Conservation (phyloP, 495 filamentous ascomycete species). For the Annulohypoxylon nitens region DNA sequence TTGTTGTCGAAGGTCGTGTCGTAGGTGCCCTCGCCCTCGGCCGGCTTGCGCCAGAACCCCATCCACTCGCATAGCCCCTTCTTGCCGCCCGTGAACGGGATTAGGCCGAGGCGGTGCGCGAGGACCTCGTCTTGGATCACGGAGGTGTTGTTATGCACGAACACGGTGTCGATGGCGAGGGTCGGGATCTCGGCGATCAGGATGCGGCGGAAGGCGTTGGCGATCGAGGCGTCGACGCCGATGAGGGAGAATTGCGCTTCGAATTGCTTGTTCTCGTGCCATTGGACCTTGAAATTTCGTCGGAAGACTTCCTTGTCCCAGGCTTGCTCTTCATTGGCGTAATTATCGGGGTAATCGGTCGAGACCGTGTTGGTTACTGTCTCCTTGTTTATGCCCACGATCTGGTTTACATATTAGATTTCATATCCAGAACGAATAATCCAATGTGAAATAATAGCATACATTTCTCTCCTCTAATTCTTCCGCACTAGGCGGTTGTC, state of each 20-base stretch:
- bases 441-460: slow-evolving; percentile 12
- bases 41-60: slow-evolving; percentile 75
- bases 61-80: slow-evolving; percentile 79
- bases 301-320: slow-evolving; percentile 86
- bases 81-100: slow-evolving; percentile 84
- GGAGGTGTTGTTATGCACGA: slow-evolving; percentile 92
- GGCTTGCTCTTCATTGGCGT: slow-evolving; percentile 87
- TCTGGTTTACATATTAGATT: slow-evolving; percentile 63
- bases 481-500: slow-evolving; percentile 53
- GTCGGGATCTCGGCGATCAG: slow-evolving; percentile 95
- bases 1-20: slow-evolving; percentile 68
- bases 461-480: slow-evolving; percentile 60
- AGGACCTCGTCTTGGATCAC: slow-evolving; percentile 98
- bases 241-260: slow-evolving; percentile 90
- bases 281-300: slow-evolving; percentile 76
- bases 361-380: slow-evolving; percentile 89
- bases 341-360: slow-evolving; percentile 91
- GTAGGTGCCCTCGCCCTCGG: slow-evolving; percentile 47
- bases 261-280: slow-evolving; percentile 80
- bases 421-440: background rate
- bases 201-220: slow-evolving; percentile 98
- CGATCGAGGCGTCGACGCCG: slow-evolving; percentile 90
- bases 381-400: slow-evolving; percentile 86
- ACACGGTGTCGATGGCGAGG: slow-evolving; percentile 92
- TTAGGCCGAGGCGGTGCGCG: slow-evolving; percentile 85